A percentile compares a stretch with the other conserved stretches of the same genome.
These are phyloP conservation scores for Cordyceps militaris DNA, from an alignment of 2,329 filamentous ascomycete genomes.

Conservation along the genomic window DNA sequence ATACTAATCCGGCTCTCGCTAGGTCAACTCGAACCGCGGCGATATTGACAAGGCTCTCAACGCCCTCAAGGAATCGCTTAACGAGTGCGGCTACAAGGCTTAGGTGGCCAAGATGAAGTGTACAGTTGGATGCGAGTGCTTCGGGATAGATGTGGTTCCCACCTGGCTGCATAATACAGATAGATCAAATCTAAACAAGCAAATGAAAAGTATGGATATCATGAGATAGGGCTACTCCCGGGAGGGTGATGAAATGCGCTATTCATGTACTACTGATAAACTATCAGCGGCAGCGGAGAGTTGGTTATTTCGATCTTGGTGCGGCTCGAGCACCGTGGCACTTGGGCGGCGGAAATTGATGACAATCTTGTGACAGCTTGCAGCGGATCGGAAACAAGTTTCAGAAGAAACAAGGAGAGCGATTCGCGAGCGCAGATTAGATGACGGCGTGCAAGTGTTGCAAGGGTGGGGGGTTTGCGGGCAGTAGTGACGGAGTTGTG, in stretches of 20 bases:
- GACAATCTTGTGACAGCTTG: background rate
- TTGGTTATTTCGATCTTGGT: background rate
- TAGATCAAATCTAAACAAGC: background rate
- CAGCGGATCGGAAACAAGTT: no score
- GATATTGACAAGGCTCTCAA: slow-evolving; percentile 81
- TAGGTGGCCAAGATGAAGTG: background rate
- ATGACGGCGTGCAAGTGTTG: background rate
- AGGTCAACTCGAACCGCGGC: slow-evolving; percentile 65
- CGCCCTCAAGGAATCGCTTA: slow-evolving; percentile 66
- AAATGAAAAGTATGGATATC: background rate
- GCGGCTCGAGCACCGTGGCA: background rate
- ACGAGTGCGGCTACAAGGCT: slow-evolving; percentile 58
- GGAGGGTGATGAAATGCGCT: no score
- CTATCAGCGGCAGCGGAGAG: background rate
- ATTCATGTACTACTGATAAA: background rate
- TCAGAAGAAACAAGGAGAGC: background rate
- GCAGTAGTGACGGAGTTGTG: background rate
- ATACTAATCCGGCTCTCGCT: slow-evolving; percentile 17
- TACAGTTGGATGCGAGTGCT: background rate
- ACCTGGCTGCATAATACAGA: slow-evolving; percentile 4
- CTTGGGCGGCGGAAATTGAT: background rate
- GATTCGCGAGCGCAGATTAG: background rate
- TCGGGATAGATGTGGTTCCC: background rate
- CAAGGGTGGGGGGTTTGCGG: background rate
- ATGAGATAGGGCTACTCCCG: background rate